Evolutionary conservation across 176 grass and related monocot genomes (phyloP).

Genomic region (Triticum dicoccoides): DNA sequence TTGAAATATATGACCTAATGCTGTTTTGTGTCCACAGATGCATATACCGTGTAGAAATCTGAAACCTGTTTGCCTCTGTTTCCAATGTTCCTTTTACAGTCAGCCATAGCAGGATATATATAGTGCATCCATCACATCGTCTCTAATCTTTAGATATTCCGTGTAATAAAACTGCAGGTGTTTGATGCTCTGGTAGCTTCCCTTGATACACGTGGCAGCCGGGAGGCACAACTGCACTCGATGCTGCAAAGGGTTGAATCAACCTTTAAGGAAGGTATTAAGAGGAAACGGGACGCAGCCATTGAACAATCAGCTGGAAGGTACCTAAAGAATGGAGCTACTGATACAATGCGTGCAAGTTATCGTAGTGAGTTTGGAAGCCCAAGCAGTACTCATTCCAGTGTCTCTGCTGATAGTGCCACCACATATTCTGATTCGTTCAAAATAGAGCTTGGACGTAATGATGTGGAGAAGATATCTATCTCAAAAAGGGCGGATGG

Average conservation of each 20-base stretch:
- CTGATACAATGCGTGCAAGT: constrained; percentile 52
- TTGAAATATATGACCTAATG: constrained; percentile 12
- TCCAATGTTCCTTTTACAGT: not conserved
- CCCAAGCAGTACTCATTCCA: constrained; percentile 49
- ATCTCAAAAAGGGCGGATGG: constrained; percentile 66
- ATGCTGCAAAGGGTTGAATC: constrained; percentile 84
- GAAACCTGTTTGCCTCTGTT: not conserved
- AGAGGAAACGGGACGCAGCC: constrained; percentile 30
- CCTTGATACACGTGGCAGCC: constrained; percentile 83
- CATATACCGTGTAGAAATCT: not conserved
- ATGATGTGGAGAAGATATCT: constrained; percentile 66
- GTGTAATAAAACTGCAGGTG: constrained; percentile 39
- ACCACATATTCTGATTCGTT: constrained; percentile 61
- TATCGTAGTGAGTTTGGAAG: constrained; percentile 48
- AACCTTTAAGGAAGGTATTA: constrained; percentile 88
- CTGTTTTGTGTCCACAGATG: not conserved
- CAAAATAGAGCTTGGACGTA: constrained; percentile 72
- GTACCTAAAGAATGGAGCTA: constrained; percentile 43
- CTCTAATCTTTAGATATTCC: constrained; percentile 23
- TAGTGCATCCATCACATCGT: not conserved
- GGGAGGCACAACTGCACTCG: constrained; percentile 86
- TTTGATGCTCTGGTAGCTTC: constrained; percentile 77
- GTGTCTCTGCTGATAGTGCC: constrained; percentile 48
- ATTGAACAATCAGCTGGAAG: constrained; percentile 38
- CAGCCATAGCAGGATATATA: constrained; percentile 4